Evolutionary conservation across 176 grass and related monocot genomes (phyloP), one percentile per base, ranked within the genome.

Genomic region (Ensete glaucum): DNA sequence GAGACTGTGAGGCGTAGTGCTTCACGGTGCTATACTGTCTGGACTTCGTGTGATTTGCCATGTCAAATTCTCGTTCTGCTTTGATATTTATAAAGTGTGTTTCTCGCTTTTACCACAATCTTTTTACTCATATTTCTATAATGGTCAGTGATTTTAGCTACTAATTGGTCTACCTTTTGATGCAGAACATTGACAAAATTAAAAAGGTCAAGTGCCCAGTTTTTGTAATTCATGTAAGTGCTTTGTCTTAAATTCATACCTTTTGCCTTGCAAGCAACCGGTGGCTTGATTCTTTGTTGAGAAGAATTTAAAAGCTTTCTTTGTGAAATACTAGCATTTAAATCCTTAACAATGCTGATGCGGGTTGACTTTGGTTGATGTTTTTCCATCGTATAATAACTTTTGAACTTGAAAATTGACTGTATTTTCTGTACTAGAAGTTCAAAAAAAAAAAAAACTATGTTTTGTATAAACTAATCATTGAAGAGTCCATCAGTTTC

Each of bases 21-120:
- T 99, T 29, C 96, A 99, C 81, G 95, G 96, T 64, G 96, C 88
- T 72, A 99, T 99, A 87, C 58, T 99, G 70, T 99, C 91, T 67
- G 96, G 96, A 59, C 79, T 99, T 22, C 90, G 91, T 58, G 96
- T 99, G 16, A 88, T 99, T 84, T 99, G 96, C 78, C 88, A 91
- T 81, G 88, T 95, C 67, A 94, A 99, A 74, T 99, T 89, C 82
- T 95, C 88, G 68, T 85, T 99, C 53, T 99, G 88, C 80, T 95
- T 99, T 79, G 96, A 99, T 74, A 99, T 99, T 77, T 99, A 99
- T 82, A 99, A 99, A 85, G 96, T 91, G 89, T 83, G 85, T 54
- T 21, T 67, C 11, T 10, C 53, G 7, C 16, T 43, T 85, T 19
- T 0, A 66, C 25, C 71, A 63, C 53, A 50, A 62, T 79, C 25